Percentiles rank a stretch among this genome's conserved stretches.
These are phyloP conservation scores for Phytophthora fragariaefolia DNA, from an alignment of 352 stramenopile genomes.

Conservation along the genomic window DNA sequence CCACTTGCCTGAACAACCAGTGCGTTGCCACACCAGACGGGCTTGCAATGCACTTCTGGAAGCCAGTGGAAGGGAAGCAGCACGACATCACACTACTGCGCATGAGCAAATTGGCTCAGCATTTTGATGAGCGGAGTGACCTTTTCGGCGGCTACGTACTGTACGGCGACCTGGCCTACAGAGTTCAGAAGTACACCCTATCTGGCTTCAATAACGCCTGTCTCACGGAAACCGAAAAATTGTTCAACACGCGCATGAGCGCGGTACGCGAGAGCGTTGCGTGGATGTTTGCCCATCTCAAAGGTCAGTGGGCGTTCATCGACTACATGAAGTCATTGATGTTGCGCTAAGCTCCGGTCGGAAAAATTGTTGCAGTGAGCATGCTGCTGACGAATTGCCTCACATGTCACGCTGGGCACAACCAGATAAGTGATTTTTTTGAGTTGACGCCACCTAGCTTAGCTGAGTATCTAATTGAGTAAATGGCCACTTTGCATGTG, in stretches of 20 bases:
- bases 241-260: slow-evolving; percentile 14
- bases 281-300: slow-evolving; percentile 14
- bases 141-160: slow-evolving; percentile 17
- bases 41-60: slow-evolving; percentile 12
- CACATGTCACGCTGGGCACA: background rate
- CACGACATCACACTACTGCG: slow-evolving; percentile 19
- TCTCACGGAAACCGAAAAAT: background rate
- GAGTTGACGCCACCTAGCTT: background rate
- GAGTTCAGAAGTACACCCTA: slow-evolving; percentile 1
- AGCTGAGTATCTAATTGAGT: background rate
- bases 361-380: background rate
- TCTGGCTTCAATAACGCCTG: slow-evolving; percentile 5
- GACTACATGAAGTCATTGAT: slow-evolving; percentile 14
- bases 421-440: slow-evolving; percentile 8
- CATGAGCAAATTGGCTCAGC: slow-evolving; percentile 16
- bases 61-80: slow-evolving; percentile 7
- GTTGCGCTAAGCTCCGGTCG: slow-evolving; percentile 5
- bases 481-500: too few relatives aligned
- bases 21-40: slow-evolving; percentile 2
- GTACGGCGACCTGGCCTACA: slow-evolving; percentile 17
- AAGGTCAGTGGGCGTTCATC: slow-evolving; percentile 6
- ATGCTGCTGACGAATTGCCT: background rate
- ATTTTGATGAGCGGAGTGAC: background rate
- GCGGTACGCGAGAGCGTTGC: background rate
- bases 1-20: background rate